These are phyloP conservation scores for Sphagnurus paluster DNA, from an alignment of 1,284 basidiomycete species.

Conservation along the genomic window DNA sequence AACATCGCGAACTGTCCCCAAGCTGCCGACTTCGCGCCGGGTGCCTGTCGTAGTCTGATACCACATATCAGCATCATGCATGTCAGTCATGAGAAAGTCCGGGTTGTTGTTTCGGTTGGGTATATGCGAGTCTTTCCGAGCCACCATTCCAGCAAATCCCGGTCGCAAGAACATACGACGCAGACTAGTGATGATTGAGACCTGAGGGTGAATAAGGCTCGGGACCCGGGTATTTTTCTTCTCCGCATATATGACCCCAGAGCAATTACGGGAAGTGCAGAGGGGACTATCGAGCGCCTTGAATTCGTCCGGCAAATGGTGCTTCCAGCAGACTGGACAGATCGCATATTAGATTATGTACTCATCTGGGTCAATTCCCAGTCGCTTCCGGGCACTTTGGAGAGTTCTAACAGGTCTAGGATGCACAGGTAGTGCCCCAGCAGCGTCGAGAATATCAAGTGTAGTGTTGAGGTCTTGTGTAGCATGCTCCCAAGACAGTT, in stretches of 20 bases:
- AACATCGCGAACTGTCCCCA: not conserved
- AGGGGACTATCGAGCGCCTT: slow-evolving; percentile 12
- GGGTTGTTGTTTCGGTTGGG: slow-evolving; percentile 18
- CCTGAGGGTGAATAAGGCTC: slow-evolving; percentile 10
- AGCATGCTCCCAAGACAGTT: slow-evolving; percentile 9
- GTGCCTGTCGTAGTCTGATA: slow-evolving; percentile 6
- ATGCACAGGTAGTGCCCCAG: slow-evolving; percentile 9
- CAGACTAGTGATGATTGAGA: slow-evolving; percentile 22
- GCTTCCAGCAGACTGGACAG: slow-evolving; percentile 27
- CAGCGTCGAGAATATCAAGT: slow-evolving; percentile 8
- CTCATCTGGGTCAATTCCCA: slow-evolving; percentile 26
- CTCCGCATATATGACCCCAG: not conserved
- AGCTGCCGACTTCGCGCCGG: not conserved
- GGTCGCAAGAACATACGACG: slow-evolving; percentile 20
- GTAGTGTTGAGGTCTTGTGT: slow-evolving; percentile 8
- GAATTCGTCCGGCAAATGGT: slow-evolving; percentile 19
- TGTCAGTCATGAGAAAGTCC: slow-evolving; percentile 26
- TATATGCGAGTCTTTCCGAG: not conserved
- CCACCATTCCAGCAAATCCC: slow-evolving; percentile 12
- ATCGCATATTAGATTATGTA: slow-evolving; percentile 24
- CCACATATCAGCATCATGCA: slow-evolving; percentile 24
- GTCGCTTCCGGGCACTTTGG: slow-evolving; percentile 20
- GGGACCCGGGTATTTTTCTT: not conserved
- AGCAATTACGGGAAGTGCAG: slow-evolving; percentile 19
- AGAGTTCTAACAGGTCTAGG: slow-evolving; percentile 23